A percentile compares a stretch with the other conserved stretches of the same genome.
Evolutionary conservation across 2,329 filamentous ascomycete genomes (phyloP).

Genomic region (Arthrobotrys musiformis): DNA sequence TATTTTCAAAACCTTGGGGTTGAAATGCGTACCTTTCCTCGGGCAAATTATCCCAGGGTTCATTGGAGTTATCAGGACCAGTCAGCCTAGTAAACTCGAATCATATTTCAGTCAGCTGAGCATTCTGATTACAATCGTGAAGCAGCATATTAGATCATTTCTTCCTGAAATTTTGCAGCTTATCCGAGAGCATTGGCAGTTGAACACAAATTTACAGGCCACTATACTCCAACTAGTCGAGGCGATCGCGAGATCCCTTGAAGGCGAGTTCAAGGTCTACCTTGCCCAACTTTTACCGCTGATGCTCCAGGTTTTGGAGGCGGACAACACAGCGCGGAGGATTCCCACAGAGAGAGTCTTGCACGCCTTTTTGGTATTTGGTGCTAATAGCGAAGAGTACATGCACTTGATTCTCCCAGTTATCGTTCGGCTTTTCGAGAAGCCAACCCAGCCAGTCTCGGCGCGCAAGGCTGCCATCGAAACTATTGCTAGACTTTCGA

Average conservation of each 20-base stretch:
- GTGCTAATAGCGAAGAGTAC: conserved; percentile 94
- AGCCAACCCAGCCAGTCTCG: conserved; percentile 79
- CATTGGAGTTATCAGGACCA: conserved; percentile 84
- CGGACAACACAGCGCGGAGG: conserved; percentile 79
- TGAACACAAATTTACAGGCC: conserved; percentile 80
- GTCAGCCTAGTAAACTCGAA: conserved; percentile 80
- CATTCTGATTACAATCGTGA: conserved; percentile 90
- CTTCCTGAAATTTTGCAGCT: conserved; percentile 86
- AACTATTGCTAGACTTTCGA: conserved; percentile 90
- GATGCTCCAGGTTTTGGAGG: conserved; percentile 93
- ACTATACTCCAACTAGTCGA: conserved; percentile 94
- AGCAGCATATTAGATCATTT: conserved; percentile 93
- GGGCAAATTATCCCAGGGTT: conserved; percentile 95
- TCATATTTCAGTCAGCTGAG: conserved; percentile 98
- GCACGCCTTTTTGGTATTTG: conserved; percentile 95
- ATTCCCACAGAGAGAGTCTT: conserved; percentile 87
- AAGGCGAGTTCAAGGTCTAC: conserved; percentile 98
- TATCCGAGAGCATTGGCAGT: conserved; percentile 89
- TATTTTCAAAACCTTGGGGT: conserved; percentile 93
- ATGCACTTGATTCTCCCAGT: conserved; percentile 99
- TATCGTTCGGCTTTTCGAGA: conserved; percentile 93
- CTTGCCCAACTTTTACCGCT: conserved; percentile 86
- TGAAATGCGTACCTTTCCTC: conserved; percentile 96
- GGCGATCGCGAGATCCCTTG: conserved; percentile 89
- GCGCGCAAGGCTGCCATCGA: conserved; percentile 91